phyloP scores from a whole-genome alignment of 2,329 filamentous ascomycete species.

The Cladosporium sp. region DNA sequence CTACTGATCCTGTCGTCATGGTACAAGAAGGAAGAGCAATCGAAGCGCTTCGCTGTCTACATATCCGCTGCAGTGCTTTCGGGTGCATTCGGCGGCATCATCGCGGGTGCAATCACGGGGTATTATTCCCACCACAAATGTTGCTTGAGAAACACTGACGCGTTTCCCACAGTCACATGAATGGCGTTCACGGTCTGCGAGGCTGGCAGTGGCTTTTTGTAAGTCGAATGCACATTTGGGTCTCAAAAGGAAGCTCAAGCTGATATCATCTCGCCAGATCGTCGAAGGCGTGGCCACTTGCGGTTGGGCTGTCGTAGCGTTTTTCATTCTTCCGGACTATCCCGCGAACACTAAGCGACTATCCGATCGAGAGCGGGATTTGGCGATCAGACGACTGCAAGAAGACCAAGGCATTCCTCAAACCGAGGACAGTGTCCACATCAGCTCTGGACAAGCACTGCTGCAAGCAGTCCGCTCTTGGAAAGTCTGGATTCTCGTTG shows the following conservation, averaged over 20 bases:
- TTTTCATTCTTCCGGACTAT: conserved; percentile 54
- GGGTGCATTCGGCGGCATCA: conserved; percentile 53
- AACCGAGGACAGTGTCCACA: conserved; percentile 34
- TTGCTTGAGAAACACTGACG: background rate
- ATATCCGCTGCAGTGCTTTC: conserved; percentile 60
- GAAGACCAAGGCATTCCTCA: conserved; percentile 45
- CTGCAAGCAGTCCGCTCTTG: conserved; percentile 47
- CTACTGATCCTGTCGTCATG: conserved; percentile 59
- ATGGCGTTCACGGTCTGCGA: conserved; percentile 43
- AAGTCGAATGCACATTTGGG: background rate
- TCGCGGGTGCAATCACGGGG: conserved; percentile 41
- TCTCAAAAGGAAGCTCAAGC: too few species aligned
- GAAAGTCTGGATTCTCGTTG: conserved; percentile 52
- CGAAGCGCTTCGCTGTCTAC: conserved; percentile 59
- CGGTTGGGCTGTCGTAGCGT: conserved; percentile 45
- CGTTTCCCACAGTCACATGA: conserved; percentile 30
- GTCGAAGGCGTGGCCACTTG: conserved; percentile 48
- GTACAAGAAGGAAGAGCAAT: conserved; percentile 62
- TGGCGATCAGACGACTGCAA: conserved; percentile 50
- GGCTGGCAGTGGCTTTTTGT: conserved; percentile 50
- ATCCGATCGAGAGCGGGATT: conserved; percentile 44
- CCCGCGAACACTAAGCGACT: conserved; percentile 50
- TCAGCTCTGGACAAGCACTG: conserved; percentile 44
- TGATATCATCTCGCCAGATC: conserved; percentile 24
- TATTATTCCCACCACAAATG: background rate